phyloP scores from a whole-genome alignment of 805 yeast genomes.

The Maudiozyma barnettii region DNA sequence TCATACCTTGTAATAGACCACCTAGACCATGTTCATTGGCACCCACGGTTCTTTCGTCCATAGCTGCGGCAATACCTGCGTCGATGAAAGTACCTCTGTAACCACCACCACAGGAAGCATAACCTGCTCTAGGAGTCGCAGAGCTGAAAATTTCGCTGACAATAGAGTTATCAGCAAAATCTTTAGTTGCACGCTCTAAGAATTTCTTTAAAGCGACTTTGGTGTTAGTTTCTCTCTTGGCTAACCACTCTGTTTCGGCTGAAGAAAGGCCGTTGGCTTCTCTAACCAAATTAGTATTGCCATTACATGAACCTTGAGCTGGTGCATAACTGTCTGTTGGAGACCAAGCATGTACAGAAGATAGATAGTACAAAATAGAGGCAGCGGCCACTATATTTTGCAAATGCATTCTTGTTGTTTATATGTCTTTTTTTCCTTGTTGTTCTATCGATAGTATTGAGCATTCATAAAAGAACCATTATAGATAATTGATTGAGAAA shows the following conservation, averaged over 20 bases:
- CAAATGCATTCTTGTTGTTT: not conserved
- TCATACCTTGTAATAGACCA: slow-evolving; percentile 60
- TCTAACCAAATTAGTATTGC: slow-evolving; percentile 31
- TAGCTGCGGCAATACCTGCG: slow-evolving; percentile 76
- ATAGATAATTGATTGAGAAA: too few relatives aligned
- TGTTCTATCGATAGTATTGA: not conserved
- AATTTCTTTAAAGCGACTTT: slow-evolving; percentile 37
- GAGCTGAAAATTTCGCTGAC: slow-evolving; percentile 15
- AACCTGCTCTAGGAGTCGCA: slow-evolving; percentile 37
- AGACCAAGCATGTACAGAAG: slow-evolving; percentile 12
- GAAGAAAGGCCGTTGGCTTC: slow-evolving; percentile 36
- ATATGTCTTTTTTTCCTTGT: not conserved
- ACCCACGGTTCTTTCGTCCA: slow-evolving; percentile 63
- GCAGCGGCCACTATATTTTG: not conserved
- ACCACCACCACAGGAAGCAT: slow-evolving; percentile 79
- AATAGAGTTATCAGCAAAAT: slow-evolving; percentile 13
- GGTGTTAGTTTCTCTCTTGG: slow-evolving; percentile 36
- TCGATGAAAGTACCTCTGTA: slow-evolving; percentile 82
- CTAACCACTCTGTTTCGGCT: slow-evolving; percentile 43
- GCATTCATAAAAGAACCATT: not conserved
- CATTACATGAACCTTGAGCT: slow-evolving; percentile 45
- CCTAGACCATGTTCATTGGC: slow-evolving; percentile 54
- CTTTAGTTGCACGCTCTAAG: slow-evolving; percentile 32
- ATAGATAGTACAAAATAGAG: not conserved
- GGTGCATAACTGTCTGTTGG: slow-evolving; percentile 54